phyloP scores from a whole-genome alignment of 345 rosid species.

The Eucalyptus erythrocorys region DNA sequence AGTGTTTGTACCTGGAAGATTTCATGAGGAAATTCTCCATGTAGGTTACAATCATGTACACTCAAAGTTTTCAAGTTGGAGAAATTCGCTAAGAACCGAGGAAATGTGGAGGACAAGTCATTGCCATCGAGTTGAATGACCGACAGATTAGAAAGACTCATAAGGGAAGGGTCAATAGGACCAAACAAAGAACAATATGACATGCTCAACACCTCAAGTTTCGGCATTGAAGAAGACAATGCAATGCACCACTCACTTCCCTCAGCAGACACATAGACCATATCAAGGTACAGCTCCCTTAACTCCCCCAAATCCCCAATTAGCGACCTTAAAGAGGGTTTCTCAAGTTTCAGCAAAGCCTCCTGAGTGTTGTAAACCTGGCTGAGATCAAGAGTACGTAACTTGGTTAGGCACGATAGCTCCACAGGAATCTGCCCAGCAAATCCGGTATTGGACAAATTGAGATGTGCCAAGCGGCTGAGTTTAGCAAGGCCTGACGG shows the following conservation, averaged over 20 bases:
- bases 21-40: constrained; percentile 11
- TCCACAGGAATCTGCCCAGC: constrained; percentile 16
- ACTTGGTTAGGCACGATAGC: constrained; percentile 3
- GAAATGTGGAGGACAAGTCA: constrained; percentile 4
- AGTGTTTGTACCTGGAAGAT: constrained; percentile 6
- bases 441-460: constrained; percentile 25
- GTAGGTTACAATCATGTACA: neutral
- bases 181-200: constrained; percentile 9
- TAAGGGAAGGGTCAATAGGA: constrained; percentile 4
- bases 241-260: constrained; percentile 20
- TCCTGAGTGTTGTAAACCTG: too few relatives aligned
- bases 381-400: constrained; percentile 15
- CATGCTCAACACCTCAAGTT: constrained; percentile 17
- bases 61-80: neutral
- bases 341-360: constrained; percentile 7
- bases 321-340: constrained; percentile 3
- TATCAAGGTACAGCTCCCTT: constrained; percentile 7
- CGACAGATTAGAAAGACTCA: neutral
- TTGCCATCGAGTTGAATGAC: constrained; percentile 4
- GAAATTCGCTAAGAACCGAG: constrained; percentile 13
- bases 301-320: constrained; percentile 4
- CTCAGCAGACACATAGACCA: constrained; percentile 1
- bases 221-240: neutral
- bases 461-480: constrained; percentile 9
- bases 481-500: constrained; percentile 17